Percentiles rank a stretch among this genome's conserved stretches.
Evolutionary conservation across 2,329 filamentous ascomycete species (phyloP).

Genomic region (Ophiocordyceps sinensis): DNA sequence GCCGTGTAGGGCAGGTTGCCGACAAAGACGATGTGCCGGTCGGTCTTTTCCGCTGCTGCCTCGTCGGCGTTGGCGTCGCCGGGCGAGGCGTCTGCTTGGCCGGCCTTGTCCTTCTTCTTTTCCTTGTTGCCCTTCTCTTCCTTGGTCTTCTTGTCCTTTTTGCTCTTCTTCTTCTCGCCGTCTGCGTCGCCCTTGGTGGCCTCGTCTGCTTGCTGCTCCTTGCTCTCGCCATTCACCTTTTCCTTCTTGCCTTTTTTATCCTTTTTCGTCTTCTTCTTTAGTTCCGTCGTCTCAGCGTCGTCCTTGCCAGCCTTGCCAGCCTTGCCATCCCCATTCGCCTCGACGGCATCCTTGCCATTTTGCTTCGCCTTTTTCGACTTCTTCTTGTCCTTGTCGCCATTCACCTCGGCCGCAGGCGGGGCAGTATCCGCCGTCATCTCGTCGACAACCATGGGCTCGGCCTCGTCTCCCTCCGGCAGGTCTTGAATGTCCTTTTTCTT

Average conservation of each 20-base stretch:
- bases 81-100: background rate
- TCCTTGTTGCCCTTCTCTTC: constrained; percentile 10
- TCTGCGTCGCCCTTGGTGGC: constrained; percentile 11
- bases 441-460: constrained; percentile 2
- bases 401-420: constrained; percentile 2
- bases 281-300: constrained; percentile 11
- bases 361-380: constrained; percentile 12
- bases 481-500: constrained; percentile 23
- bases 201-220: constrained; percentile 12
- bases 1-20: constrained; percentile 84
- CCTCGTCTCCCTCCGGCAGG: constrained; percentile 19
- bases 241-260: constrained; percentile 9
- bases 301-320: constrained; percentile 9
- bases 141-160: constrained; percentile 8
- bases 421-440: background rate
- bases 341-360: constrained; percentile 1
- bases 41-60: constrained; percentile 3
- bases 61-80: constrained; percentile 4
- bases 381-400: constrained; percentile 8
- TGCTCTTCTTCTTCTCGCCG: constrained; percentile 10
- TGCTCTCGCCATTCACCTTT: constrained; percentile 3
- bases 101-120: constrained; percentile 7
- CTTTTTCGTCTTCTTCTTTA: constrained; percentile 9
- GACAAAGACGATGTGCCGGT: constrained; percentile 18
- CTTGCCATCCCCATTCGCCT: constrained; percentile 5